Percentiles rank a stretch among this genome's conserved stretches.
These are phyloP conservation scores for Aspergillus spinulosporus DNA, from an alignment of 2,329 filamentous ascomycete species.

Conservation along the genomic window DNA sequence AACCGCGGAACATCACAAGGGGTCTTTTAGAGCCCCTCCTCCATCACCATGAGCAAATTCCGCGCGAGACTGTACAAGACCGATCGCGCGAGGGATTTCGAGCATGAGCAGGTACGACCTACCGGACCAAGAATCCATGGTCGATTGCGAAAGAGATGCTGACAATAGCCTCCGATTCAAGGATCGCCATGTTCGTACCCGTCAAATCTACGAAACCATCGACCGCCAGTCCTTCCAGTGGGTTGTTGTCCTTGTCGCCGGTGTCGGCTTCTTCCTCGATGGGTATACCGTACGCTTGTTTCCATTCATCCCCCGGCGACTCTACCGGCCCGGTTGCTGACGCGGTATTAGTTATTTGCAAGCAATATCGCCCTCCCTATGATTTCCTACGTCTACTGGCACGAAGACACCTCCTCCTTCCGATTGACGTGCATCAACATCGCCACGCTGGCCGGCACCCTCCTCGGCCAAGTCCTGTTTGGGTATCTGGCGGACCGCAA, in stretches of 20 bases:
- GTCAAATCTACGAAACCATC: conserved; percentile 48
- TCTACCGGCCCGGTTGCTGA: not conserved
- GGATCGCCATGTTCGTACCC: conserved; percentile 46
- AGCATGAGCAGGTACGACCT: conserved; percentile 41
- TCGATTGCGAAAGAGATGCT: not conserved
- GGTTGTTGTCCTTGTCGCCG: conserved; percentile 49
- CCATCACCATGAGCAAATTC: conserved; percentile 34
- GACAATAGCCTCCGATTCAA: conserved; percentile 11
- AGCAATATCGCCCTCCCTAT: conserved; percentile 54
- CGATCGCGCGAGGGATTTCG: conserved; percentile 46
- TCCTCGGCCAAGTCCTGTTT: conserved; percentile 51
- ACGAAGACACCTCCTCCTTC: conserved; percentile 36
- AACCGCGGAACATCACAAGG: no score
- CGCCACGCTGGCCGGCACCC: conserved; percentile 48
- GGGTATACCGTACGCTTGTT: conserved; percentile 39
- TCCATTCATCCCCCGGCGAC: not conserved
- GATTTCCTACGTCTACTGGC: conserved; percentile 52
- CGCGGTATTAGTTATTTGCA: conserved; percentile 44
- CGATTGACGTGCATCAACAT: conserved; percentile 47
- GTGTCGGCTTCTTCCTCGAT: conserved; percentile 54
- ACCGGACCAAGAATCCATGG: no score
- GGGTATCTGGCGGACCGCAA: conserved; percentile 50
- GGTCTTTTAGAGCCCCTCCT: no score
- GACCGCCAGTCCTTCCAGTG: conserved; percentile 46
- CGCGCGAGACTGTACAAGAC: conserved; percentile 44